Conservation (phyloP, 2,329 filamentous ascomycete genomes). For the Ceratocystiopsis minuta region DNA sequence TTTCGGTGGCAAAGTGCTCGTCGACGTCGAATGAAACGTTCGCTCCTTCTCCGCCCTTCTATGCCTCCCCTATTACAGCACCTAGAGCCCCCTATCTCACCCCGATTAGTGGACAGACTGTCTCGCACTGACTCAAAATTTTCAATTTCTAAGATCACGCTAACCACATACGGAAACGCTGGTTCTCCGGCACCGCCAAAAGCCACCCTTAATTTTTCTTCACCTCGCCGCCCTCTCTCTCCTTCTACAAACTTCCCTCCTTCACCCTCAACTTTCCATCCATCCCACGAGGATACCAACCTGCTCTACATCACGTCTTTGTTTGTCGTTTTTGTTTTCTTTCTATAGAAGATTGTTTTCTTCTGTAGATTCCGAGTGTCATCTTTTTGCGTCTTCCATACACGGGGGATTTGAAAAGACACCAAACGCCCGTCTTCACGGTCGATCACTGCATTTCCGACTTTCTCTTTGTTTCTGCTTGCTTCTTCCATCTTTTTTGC, state of each 20-base stretch:
- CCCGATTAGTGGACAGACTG: too few relatives aligned
- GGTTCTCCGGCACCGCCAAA: slow-evolving; percentile 8
- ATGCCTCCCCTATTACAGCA: neutral
- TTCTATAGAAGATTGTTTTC: slow-evolving; percentile 25
- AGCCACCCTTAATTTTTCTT: slow-evolving; percentile 6
- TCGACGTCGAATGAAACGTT: too few relatives aligned
- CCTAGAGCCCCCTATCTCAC: too few relatives aligned
- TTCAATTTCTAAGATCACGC: neutral
- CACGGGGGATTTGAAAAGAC: too few relatives aligned
- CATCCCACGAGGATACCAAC: slow-evolving; percentile 14
- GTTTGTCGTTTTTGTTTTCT: slow-evolving; percentile 22
- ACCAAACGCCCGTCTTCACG: too few relatives aligned
- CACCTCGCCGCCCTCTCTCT: slow-evolving; percentile 3
- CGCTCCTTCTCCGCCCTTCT: slow-evolving; percentile 5
- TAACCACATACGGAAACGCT: slow-evolving; percentile 5
- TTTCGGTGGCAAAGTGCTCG: too few relatives aligned
- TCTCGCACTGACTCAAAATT: slow-evolving; percentile 1
- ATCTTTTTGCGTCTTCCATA: neutral
- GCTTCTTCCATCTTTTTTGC: neutral
- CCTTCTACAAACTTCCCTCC: slow-evolving; percentile 6
- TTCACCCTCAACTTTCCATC: slow-evolving; percentile 8
- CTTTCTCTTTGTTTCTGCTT: neutral
- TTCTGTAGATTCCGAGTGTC: slow-evolving; percentile 20
- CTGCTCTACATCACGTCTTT: slow-evolving; percentile 15
- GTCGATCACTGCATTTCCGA: too few relatives aligned